These are phyloP conservation scores for Aureobasidium vineae DNA, from an alignment of 2,329 filamentous ascomycete species.

Conservation along the genomic window DNA sequence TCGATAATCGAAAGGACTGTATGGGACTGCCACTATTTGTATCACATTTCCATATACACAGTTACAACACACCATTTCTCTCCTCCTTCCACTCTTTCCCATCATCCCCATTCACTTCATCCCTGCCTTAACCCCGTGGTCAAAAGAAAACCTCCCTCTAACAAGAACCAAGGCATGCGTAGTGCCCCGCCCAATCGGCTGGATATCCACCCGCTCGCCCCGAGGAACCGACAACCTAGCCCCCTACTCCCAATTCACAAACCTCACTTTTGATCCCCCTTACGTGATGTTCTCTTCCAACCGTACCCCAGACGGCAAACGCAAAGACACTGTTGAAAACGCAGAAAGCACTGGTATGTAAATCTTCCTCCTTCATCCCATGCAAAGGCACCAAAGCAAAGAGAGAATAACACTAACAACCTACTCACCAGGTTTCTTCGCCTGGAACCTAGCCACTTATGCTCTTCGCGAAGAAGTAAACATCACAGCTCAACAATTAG, in stretches of 20 bases:
- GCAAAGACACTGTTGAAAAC: slow-evolving; percentile 60
- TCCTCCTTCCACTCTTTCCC: too few species aligned
- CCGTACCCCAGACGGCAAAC: slow-evolving; percentile 47
- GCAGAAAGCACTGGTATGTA: slow-evolving; percentile 55
- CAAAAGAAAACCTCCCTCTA: not conserved
- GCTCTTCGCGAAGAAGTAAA: slow-evolving; percentile 57
- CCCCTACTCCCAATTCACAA: slow-evolving; percentile 63
- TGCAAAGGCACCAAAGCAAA: too few species aligned
- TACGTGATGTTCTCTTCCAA: slow-evolving; percentile 63
- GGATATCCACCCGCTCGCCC: slow-evolving; percentile 58
- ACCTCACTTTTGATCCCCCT: slow-evolving; percentile 61
- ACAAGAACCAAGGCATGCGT: slow-evolving; percentile 51
- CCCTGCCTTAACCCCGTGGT: not conserved
- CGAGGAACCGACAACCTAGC: slow-evolving; percentile 55
- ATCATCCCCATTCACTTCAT: not conserved
- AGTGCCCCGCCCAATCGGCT: slow-evolving; percentile 61
- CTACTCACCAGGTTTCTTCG: slow-evolving; percentile 44
- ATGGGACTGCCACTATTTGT: too few species aligned
- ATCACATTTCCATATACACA: too few species aligned
- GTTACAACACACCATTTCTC: too few species aligned
- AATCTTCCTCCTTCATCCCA: too few species aligned
- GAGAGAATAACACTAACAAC: too few species aligned
- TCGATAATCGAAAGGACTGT: too few species aligned
- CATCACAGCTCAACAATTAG: slow-evolving; percentile 52
- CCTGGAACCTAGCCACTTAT: slow-evolving; percentile 61